Conservation (phyloP, 2,329 filamentous ascomycete genomes). For the Aureobasidium musti region DNA sequence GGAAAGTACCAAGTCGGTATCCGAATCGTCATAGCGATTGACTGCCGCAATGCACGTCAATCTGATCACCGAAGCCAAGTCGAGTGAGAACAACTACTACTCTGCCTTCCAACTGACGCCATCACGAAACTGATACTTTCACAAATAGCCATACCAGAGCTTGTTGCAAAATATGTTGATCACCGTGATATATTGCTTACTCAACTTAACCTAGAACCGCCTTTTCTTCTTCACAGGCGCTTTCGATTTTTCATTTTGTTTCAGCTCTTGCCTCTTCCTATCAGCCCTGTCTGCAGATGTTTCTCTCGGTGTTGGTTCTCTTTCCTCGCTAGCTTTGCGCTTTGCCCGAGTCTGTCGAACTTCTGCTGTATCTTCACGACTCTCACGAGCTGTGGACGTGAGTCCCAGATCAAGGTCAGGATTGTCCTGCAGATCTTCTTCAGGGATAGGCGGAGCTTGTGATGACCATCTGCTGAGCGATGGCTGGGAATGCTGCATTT, state of each 20-base stretch:
- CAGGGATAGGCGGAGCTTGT: conserved; percentile 1
- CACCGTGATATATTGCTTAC: neutral
- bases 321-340: conserved; percentile 23
- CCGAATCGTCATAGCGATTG: neutral
- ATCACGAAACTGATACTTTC: neutral
- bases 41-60: neutral
- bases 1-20: neutral
- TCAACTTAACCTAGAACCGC: conserved; percentile 49
- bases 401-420: neutral
- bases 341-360: conserved; percentile 16
- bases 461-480: conserved; percentile 21
- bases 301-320: conserved; percentile 34
- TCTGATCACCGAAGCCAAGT: neutral
- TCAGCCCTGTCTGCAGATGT: conserved; percentile 57
- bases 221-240: conserved; percentile 59
- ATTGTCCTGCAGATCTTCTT: conserved; percentile 7
- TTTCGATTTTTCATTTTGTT: conserved; percentile 55
- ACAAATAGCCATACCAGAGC: neutral
- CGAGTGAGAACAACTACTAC: no score
- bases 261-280: conserved; percentile 58
- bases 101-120: neutral
- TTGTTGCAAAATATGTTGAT: neutral
- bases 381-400: neutral
- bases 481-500: conserved; percentile 14
- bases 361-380: neutral